Base-by-base conservation (phyloP, 768 basidiomycete species). In the Tricholoma bakamatsutake region DNA sequence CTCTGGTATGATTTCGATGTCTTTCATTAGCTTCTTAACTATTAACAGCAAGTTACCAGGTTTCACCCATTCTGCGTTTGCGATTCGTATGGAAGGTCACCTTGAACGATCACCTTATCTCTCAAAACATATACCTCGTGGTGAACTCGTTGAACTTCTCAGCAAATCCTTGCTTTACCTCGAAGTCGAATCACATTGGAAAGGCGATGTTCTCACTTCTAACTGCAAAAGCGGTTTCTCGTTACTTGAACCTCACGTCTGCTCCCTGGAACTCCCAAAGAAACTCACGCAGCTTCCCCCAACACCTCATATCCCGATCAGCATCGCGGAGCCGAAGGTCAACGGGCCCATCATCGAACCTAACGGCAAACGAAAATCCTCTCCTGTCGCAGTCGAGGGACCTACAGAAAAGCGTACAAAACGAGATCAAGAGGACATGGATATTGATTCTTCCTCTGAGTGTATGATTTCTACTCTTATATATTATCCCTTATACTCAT, bases 171-270 rank as follows among this genome's bases (percentile, higher is more conserved):
- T 93, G 15, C 79, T 93, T 9, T 93, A 90, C 61, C 75, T 79
- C 17, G 91, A 93, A 71, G 88, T 88, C 52, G 91, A 93, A 73
- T 79, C 85, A 6, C 91, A 93, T 63, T 93, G 88, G 85, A 80
- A 82, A 58, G 78, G 77, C 8, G 82, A 83, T 64, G 73, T 76
- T 34, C 71, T 87, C 56, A 78, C 81, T 6, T 76, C 73, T 45
- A 83, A 80, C 61, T 93, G 91, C 78, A 84, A 81, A 64, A 74
- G 78, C 33, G 68, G 77, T 10, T 92, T 93, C 73, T 85, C 87
- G 15, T 72, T 93, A n/a, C 75, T 93, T 28, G 84, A 88, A 56
- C 79, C 72, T 2, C 90, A 93, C 62, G 74, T 81, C 21, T 93
- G 90, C 67, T 83, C 85, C 17, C 51, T 75, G 33, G 81, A 84